Conservation (phyloP, 2,329 filamentous ascomycete genomes). For the Neofusicoccum kwambonambiense region DNA sequence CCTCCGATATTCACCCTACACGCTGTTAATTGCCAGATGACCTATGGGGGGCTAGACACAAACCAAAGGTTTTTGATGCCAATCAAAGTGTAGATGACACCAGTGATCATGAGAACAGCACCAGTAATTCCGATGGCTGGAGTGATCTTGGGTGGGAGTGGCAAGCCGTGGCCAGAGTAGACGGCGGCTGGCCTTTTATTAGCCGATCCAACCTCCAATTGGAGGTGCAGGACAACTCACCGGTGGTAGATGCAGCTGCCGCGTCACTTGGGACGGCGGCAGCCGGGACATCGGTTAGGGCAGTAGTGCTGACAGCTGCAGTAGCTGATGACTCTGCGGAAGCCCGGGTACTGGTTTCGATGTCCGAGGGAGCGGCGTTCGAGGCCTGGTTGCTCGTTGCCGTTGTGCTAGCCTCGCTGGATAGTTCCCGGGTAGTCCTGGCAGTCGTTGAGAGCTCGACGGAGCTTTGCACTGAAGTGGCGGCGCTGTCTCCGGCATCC, state of each 20-base stretch:
- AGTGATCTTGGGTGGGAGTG: slow-evolving; percentile 71
- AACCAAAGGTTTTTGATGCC: slow-evolving; percentile 77
- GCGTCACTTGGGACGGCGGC: slow-evolving; percentile 23
- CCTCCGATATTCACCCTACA: slow-evolving; percentile 45
- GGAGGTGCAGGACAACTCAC: slow-evolving; percentile 22
- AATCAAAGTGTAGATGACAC: slow-evolving; percentile 69
- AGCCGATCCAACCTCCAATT: background rate
- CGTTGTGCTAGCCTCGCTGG: background rate
- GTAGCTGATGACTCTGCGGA: slow-evolving; percentile 1
- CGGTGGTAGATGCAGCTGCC: slow-evolving; percentile 23
- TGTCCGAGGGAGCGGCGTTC: background rate
- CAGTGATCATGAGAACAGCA: slow-evolving; percentile 70
- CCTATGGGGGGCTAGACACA: slow-evolving; percentile 15
- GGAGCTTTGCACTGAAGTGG: background rate
- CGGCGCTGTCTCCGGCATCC: background rate
- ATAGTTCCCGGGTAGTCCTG: background rate
- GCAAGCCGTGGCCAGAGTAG: slow-evolving; percentile 50
- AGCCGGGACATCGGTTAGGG: slow-evolving; percentile 22
- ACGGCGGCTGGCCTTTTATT: slow-evolving; percentile 10
- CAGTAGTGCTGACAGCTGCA: slow-evolving; percentile 8
- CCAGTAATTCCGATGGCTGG: slow-evolving; percentile 80
- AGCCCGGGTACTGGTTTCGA: background rate
- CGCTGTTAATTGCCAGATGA: slow-evolving; percentile 22
- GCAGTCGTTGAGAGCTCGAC: background rate
- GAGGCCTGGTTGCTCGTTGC: background rate